Evolutionary conservation across 352 stramenopile genomes (phyloP).

Genomic region (Globisporangium paroecandrum): DNA sequence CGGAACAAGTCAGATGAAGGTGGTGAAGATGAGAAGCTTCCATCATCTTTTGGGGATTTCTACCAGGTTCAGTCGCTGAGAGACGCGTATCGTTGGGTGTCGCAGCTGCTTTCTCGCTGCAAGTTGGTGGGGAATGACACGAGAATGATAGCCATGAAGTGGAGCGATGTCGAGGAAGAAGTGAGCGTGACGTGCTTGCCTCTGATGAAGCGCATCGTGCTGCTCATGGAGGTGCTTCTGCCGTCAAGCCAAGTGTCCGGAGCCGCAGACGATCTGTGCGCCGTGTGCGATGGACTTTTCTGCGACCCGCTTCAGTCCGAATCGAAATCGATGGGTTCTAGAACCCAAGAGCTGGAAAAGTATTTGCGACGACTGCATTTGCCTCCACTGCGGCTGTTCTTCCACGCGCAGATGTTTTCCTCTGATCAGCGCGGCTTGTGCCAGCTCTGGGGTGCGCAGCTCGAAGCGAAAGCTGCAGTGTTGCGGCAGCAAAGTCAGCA

Average conservation of each 20-base stretch:
- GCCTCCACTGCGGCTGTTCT: conserved; percentile 65
- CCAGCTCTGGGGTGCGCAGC: conserved; percentile 69
- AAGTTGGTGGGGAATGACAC: conserved; percentile 20
- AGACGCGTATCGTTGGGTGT: conserved; percentile 54
- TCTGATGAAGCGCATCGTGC: conserved; percentile 52
- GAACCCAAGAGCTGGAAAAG: conserved; percentile 30
- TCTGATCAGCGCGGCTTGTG: conserved; percentile 53
- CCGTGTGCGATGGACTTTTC: conserved; percentile 68
- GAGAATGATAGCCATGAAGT: not conserved
- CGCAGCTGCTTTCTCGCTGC: conserved; percentile 43
- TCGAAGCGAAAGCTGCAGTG: conserved; percentile 71
- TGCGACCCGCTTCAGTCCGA: conserved; percentile 11
- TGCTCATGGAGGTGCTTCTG: conserved; percentile 56
- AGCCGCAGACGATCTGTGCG: conserved; percentile 27
- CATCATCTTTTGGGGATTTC: conserved; percentile 29
- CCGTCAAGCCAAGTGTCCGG: conserved; percentile 19
- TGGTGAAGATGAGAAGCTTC: not conserved
- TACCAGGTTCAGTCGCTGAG: conserved; percentile 50
- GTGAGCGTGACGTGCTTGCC: conserved; percentile 48
- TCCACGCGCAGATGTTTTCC: conserved; percentile 58
- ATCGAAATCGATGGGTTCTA: not conserved
- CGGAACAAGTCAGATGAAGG: not conserved
- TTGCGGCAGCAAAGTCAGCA: conserved; percentile 28
- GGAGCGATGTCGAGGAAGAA: conserved; percentile 33
- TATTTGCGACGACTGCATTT: conserved; percentile 61